Percentiles rank a stretch among this genome's conserved stretches.
phyloP scores from a whole-genome alignment of 441 rosid genomes.

The Erysimum pusillum region DNA sequence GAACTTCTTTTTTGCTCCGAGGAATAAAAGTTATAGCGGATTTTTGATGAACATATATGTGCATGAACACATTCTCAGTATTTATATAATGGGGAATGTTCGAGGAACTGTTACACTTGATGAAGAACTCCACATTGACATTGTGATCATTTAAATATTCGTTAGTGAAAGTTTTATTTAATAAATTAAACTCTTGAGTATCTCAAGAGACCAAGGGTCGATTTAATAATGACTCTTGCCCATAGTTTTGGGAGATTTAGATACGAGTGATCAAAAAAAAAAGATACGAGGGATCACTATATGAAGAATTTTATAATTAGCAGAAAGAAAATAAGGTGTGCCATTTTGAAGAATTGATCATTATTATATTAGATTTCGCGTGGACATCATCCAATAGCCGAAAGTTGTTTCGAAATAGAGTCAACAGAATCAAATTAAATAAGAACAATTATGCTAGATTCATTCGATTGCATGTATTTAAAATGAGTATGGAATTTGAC shows the following conservation, averaged over 20 bases:
- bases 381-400: constrained; percentile 42
- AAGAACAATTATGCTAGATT: not conserved
- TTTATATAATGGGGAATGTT: constrained; percentile 30
- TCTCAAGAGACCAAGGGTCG: constrained; percentile 42
- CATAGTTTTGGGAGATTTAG: constrained; percentile 40
- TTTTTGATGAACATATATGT: constrained; percentile 36
- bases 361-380: constrained; percentile 10
- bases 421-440: constrained; percentile 9
- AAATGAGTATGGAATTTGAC: constrained; percentile 25
- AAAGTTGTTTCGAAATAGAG: constrained; percentile 34
- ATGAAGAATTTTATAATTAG: not conserved
- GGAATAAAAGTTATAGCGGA: not conserved
- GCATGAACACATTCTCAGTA: constrained; percentile 30
- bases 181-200: constrained; percentile 31
- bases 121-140: constrained; percentile 29
- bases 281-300: constrained; percentile 11
- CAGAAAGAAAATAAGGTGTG: not conserved
- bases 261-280: too few relatives aligned
- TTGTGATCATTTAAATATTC: constrained; percentile 24
- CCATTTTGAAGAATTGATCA: constrained; percentile 3
- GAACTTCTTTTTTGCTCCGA: not conserved
- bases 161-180: constrained; percentile 33
- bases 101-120: constrained; percentile 17
- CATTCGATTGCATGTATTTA: not conserved
- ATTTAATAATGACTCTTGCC: constrained; percentile 38